A percentile compares a stretch with the other conserved stretches of the same genome.
Evolutionary conservation across 176 grass and related monocot species (phyloP).

Genomic region (Musa schizocarpa): DNA sequence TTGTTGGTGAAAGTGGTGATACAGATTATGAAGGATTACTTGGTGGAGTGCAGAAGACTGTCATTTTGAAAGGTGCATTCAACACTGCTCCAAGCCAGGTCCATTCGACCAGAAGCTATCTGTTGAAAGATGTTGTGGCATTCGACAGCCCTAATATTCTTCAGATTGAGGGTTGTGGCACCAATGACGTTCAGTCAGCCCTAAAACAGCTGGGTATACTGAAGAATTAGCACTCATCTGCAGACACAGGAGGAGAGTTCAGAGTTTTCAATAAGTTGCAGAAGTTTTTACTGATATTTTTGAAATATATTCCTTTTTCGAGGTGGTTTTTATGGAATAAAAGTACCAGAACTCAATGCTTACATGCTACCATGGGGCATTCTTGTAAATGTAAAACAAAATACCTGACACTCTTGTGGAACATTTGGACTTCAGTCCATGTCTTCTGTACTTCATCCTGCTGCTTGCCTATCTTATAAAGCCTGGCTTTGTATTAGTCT

Average conservation of each 20-base stretch:
- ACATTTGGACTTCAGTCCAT: background rate
- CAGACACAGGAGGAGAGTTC: no score
- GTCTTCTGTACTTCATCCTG: background rate
- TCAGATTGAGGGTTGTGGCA: conserved; percentile 30
- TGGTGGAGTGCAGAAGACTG: conserved; percentile 62
- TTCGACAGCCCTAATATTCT: conserved; percentile 71
- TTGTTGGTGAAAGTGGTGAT: conserved; percentile 82
- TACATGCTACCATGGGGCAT: background rate
- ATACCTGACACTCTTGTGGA: background rate
- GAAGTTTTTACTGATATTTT: background rate
- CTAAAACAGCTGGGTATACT: conserved; percentile 41
- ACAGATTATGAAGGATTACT: conserved; percentile 86
- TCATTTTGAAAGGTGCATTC: conserved; percentile 83
- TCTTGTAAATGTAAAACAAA: background rate
- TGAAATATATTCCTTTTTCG: background rate
- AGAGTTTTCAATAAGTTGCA: no score
- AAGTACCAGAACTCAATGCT: background rate
- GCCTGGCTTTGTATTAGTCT: background rate
- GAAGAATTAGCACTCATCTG: background rate
- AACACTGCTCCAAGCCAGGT: conserved; percentile 49
- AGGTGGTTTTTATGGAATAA: conserved; percentile 9
- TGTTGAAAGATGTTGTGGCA: conserved; percentile 60
- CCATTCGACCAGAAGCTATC: conserved; percentile 52
- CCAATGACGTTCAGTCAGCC: conserved; percentile 37
- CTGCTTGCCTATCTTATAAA: background rate